phyloP scores from a whole-genome alignment of 257 asterid genomes.

The Lycium ferocissimum region DNA sequence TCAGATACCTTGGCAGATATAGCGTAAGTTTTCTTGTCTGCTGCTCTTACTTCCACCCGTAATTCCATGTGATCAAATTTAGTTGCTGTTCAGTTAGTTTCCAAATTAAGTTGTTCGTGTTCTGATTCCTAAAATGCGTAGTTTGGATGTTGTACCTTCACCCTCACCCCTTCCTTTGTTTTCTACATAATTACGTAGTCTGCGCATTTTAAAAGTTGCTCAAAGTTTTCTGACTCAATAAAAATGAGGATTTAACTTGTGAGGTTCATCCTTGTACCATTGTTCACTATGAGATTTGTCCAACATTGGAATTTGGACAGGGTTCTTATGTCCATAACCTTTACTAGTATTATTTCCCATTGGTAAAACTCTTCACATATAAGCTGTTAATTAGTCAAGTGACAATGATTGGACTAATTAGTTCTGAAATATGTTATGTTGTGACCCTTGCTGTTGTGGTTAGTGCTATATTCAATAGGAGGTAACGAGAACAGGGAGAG shows the following conservation, averaged over 20 bases:
- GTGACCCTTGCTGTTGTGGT: not conserved
- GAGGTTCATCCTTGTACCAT: not conserved
- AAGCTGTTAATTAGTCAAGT: not conserved
- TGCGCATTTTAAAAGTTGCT: conserved; percentile 8
- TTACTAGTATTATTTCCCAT: not conserved
- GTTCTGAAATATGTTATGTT: not conserved
- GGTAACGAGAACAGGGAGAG: not conserved
- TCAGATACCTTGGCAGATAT: conserved; percentile 73
- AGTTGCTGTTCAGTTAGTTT: not conserved
- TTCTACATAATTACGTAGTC: not conserved
- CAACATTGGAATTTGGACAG: not conserved
- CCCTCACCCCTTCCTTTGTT: not conserved
- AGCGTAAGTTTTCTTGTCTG: conserved; percentile 66
- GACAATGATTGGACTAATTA: not conserved
- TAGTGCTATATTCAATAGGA: not conserved
- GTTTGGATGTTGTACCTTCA: not conserved
- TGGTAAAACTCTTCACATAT: not conserved
- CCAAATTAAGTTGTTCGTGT: not conserved
- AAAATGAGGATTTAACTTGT: not conserved
- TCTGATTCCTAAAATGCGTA: not conserved
- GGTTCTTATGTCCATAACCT: not conserved
- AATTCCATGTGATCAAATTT: not conserved
- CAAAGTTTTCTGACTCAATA: not conserved
- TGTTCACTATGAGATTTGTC: not conserved
- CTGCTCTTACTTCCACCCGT: not conserved